phyloP scores from a whole-genome alignment of 164 flowering plant species.

The Umbellularia californica region DNA sequence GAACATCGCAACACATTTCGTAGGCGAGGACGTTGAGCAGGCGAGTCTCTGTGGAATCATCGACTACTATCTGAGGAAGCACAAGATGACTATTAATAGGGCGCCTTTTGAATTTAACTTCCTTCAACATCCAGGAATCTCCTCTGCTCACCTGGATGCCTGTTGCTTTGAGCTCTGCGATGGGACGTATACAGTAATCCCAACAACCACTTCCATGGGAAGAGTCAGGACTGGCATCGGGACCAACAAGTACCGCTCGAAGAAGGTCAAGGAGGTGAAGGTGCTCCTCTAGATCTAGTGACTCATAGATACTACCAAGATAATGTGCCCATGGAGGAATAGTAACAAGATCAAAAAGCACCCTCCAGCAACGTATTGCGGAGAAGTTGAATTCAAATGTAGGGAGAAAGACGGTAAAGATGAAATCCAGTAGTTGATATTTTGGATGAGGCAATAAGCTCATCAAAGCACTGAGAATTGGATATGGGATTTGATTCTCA shows the following conservation, averaged over 20 bases:
- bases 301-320: accelerated
- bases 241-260: not conserved
- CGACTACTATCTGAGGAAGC: not conserved
- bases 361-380: no score
- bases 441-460: not conserved
- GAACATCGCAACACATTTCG: not conserved
- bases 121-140: no score
- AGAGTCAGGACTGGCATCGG: accelerated
- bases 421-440: no score
- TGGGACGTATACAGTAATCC: no score
- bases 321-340: no score
- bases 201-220: no score
- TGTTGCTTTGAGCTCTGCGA: no score
- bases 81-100: no score
- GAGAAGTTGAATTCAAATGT: no score
- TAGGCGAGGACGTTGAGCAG: conserved; percentile 8
- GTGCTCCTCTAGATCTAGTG: not conserved
- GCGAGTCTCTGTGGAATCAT: not conserved
- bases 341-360: no score
- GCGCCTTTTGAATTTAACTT: no score
- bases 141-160: no score
- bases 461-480: not conserved
- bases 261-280: conserved; percentile 8
- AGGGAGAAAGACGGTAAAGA: not conserved
- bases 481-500: not conserved